Base-by-base conservation (phyloP, 257 asterid genomes). In the Scutellaria barbata region DNA sequence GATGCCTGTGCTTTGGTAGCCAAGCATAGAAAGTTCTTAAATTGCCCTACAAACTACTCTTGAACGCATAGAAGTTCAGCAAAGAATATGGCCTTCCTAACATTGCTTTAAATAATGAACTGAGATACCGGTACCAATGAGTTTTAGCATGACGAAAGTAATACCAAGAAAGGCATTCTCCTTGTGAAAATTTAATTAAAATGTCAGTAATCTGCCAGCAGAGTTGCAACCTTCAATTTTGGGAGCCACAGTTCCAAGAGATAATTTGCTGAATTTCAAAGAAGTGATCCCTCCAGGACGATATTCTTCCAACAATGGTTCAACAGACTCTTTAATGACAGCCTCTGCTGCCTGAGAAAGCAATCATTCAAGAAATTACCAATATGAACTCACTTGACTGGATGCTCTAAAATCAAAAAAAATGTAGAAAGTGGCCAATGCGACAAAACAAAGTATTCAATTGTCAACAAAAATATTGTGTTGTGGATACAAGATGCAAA, bases 201-300 rank as follows among this genome's bases (percentile, higher is more conserved):
- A 14, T 66, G 16, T 41, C 6, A 39, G 35, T 13, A 64, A 63
- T 20, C 12, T 37, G 35, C 48, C 33, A 56, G 66, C 68, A 62
- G 67, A 52, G 61, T 58, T 17, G 66, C 66, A 80, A 94, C 99
- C 99, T 89, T 94, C 99, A 79, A 94, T 91, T 80, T 94, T 94
- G 35, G 99, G 99, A 72, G 99, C 96, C 86, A 94, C 99, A 43
- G 95, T 91, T 77, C 99, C 99, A 63, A 94, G 94, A 64, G 99
- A 86, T 63, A 94, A 77, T 83, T 91, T 94, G 84, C 89, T 88
- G 87, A 94, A 94, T 77, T 91, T 91, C 85, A 94, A 79, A 33
- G 96, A 87, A 14, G 92, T 82, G 64, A 94, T 94, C 66, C 97
- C 99, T 11, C 95, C 68, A 51, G 98, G 96, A 42, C 96, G 95